Conservation (phyloP, 2,329 filamentous ascomycete genomes). For the Penicillium sp. region DNA sequence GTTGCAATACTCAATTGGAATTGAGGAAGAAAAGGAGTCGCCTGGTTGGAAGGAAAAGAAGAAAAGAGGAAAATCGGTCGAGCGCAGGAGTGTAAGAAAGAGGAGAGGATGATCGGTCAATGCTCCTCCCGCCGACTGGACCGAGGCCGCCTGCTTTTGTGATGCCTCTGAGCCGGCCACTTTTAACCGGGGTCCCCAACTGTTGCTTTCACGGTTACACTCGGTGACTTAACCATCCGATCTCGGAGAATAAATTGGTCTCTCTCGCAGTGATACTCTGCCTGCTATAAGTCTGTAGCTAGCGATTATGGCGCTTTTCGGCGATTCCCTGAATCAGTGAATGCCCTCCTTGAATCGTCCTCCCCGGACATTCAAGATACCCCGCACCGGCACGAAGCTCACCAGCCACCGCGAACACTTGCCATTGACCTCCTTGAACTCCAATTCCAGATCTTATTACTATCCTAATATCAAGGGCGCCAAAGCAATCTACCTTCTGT, state of each 20-base stretch:
- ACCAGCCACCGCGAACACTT: background rate
- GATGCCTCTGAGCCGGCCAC: slow-evolving; percentile 9
- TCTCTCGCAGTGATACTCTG: background rate
- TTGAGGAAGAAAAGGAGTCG: slow-evolving; percentile 25
- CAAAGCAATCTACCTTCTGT: background rate
- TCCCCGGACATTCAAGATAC: slow-evolving; percentile 3
- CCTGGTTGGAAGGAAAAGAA: slow-evolving; percentile 24
- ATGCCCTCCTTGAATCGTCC: background rate
- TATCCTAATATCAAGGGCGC: background rate
- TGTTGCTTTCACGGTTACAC: slow-evolving; percentile 5
- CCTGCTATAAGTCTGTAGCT: background rate
- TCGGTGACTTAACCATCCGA: slow-evolving; percentile 13
- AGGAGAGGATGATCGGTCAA: slow-evolving; percentile 1
- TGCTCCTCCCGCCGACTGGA: slow-evolving; percentile 12
- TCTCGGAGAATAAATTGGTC: slow-evolving; percentile 9
- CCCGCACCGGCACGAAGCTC: slow-evolving; percentile 9
- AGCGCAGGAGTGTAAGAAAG: slow-evolving; percentile 1
- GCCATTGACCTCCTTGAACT: background rate
- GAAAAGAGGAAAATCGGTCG: slow-evolving; percentile 10
- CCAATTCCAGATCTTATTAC: background rate
- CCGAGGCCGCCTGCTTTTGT: slow-evolving; percentile 19
- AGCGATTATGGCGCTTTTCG: slow-evolving; percentile 13
- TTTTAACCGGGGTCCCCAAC: slow-evolving; percentile 2
- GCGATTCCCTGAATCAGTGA: background rate
- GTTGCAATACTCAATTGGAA: slow-evolving; percentile 25